Conservation (phyloP, 257 asterid species). For the Ehretia macrophylla region DNA sequence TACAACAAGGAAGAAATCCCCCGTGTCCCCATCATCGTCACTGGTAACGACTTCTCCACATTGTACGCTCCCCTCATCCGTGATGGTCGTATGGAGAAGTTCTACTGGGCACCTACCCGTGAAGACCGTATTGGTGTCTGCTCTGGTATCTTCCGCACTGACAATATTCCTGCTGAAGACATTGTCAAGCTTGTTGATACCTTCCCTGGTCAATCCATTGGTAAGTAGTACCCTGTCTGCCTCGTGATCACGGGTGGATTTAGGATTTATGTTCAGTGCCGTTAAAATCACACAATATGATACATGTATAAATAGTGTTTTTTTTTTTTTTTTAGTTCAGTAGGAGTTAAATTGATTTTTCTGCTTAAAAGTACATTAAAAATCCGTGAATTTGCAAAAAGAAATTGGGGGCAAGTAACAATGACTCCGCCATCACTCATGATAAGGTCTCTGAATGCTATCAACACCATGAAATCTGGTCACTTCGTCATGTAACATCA, state of each 20-base stretch:
- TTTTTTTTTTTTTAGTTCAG: too few species aligned
- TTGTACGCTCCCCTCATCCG: slow-evolving; percentile 86
- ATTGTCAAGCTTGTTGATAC: slow-evolving; percentile 61
- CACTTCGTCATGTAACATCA: too few species aligned
- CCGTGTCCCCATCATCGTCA: slow-evolving; percentile 74
- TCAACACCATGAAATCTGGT: too few species aligned
- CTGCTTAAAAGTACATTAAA: neutral
- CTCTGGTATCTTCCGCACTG: slow-evolving; percentile 69
- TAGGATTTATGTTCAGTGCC: too few species aligned
- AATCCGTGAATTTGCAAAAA: too few species aligned
- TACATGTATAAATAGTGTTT: too few species aligned
- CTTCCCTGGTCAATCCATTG: slow-evolving; percentile 91
- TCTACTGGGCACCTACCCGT: slow-evolving; percentile 93
- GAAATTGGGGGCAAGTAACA: too few species aligned
- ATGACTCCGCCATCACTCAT: too few species aligned
- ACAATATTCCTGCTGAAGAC: slow-evolving; percentile 41
- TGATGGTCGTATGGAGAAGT: slow-evolving; percentile 96
- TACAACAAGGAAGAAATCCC: slow-evolving; percentile 92
- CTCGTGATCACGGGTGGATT: too few species aligned
- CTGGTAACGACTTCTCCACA: slow-evolving; percentile 86
- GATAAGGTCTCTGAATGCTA: too few species aligned
- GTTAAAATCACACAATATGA: too few species aligned
- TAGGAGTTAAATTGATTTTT: too few species aligned
- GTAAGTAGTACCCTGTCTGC: slow-evolving; percentile 20
- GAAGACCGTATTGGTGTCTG: slow-evolving; percentile 84